Conservation (phyloP, 1,284 basidiomycete species). For the Trichosporon asahii region DNA sequence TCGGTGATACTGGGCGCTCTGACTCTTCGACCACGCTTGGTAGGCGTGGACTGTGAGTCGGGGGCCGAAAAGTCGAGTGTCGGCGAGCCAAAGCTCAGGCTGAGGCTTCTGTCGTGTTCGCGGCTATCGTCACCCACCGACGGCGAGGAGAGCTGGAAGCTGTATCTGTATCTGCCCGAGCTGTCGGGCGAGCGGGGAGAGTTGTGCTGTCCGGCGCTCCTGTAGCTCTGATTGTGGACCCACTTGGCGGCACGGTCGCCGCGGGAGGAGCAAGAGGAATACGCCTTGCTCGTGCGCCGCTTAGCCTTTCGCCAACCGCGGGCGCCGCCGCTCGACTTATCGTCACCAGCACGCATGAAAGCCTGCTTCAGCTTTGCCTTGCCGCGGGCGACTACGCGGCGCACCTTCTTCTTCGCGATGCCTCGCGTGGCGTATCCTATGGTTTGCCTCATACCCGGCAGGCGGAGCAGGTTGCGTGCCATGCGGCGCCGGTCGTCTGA, state of each 20-base stretch:
- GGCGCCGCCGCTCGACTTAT: background rate
- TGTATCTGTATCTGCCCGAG: background rate
- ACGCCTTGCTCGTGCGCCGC: background rate
- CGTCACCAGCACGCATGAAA: background rate
- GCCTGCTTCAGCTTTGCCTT: conserved; percentile 3
- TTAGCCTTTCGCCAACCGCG: background rate
- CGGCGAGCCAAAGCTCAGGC: background rate
- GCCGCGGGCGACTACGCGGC: background rate
- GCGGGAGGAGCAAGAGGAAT: background rate
- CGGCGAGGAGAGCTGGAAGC: background rate
- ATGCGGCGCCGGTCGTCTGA: background rate
- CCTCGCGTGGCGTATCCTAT: background rate
- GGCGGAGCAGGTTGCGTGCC: background rate
- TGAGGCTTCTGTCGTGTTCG: background rate
- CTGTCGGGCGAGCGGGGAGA: background rate
- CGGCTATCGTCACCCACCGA: background rate
- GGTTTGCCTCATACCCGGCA: background rate
- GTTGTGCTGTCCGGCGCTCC: background rate
- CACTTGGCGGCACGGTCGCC: background rate
- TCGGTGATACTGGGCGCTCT: background rate
- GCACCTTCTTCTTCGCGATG: background rate
- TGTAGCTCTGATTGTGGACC: background rate
- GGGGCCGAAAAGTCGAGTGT: background rate
- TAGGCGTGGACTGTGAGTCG: background rate
- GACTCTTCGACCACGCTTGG: background rate